Evolutionary conservation across 306 rosid genomes (phyloP).

Genomic region (Pyrus communis): DNA sequence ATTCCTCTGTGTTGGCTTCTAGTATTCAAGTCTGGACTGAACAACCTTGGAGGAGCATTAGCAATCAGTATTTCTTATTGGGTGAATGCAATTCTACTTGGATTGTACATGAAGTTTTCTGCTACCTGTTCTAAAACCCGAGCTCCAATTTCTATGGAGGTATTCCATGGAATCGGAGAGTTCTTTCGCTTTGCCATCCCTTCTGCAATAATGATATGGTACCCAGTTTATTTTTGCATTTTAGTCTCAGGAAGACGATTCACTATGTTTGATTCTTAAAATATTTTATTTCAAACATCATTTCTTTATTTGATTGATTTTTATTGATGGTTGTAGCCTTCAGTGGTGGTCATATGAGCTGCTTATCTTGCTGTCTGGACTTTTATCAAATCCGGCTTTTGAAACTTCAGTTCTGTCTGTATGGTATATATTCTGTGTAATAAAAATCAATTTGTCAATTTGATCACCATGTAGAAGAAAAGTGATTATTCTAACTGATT

Average conservation of each 20-base stretch:
- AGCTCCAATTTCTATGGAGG: conserved; percentile 39
- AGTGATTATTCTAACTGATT: background rate
- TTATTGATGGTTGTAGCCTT: conserved; percentile 19
- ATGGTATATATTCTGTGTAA: conserved; percentile 15
- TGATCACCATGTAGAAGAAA: background rate
- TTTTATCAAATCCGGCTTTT: conserved; percentile 59
- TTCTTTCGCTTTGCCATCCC: conserved; percentile 49
- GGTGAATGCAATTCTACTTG: conserved; percentile 40
- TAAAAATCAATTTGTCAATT: background rate
- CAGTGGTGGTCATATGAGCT: conserved; percentile 62
- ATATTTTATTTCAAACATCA: too few relatives aligned
- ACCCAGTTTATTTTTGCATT: background rate
- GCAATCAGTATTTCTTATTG: conserved; percentile 46
- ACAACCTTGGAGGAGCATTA: conserved; percentile 43
- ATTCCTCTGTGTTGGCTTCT: conserved; percentile 45
- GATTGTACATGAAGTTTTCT: conserved; percentile 42
- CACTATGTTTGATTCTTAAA: background rate
- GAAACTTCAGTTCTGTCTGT: conserved; percentile 59
- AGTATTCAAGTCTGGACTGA: conserved; percentile 37
- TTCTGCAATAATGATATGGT: conserved; percentile 59
- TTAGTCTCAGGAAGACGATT: background rate
- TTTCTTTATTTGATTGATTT: background rate
- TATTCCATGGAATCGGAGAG: conserved; percentile 35
- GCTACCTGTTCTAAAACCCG: conserved; percentile 38
- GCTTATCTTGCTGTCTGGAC: conserved; percentile 40